phyloP scores from a whole-genome alignment of 2,329 filamentous ascomycete species.

The Colletotrichum liaoningense region DNA sequence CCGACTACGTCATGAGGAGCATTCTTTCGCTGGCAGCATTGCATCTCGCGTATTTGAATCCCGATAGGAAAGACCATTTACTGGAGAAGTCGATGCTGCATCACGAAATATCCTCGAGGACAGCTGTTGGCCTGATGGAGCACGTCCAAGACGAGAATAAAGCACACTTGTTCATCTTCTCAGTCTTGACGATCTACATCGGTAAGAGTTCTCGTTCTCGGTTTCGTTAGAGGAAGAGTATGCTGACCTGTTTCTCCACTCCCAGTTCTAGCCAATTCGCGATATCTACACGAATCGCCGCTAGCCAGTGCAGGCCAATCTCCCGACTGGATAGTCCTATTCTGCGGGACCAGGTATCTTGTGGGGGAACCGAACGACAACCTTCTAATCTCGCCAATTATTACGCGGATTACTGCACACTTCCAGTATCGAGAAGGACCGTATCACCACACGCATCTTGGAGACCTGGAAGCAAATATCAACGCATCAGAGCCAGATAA shows the following conservation, averaged over 20 bases:
- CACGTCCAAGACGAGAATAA: slow-evolving; percentile 30
- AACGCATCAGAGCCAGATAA: slow-evolving; percentile 22
- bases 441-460: slow-evolving; percentile 38
- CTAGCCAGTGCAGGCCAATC: slow-evolving; percentile 18
- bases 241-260: background rate
- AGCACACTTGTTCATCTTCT: slow-evolving; percentile 35
- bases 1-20: slow-evolving; percentile 59
- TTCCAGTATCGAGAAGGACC: slow-evolving; percentile 28
- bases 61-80: slow-evolving; percentile 35
- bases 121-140: slow-evolving; percentile 42
- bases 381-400: slow-evolving; percentile 30
- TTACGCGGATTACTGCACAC: slow-evolving; percentile 24
- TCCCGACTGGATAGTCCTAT: slow-evolving; percentile 39
- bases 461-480: slow-evolving; percentile 40
- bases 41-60: slow-evolving; percentile 53
- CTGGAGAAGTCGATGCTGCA: slow-evolving; percentile 38
- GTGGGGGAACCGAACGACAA: slow-evolving; percentile 23
- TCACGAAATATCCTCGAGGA: slow-evolving; percentile 44
- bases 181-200: slow-evolving; percentile 35
- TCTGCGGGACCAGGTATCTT: slow-evolving; percentile 30
- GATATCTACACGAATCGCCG: slow-evolving; percentile 24
- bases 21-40: slow-evolving; percentile 61
- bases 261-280: slow-evolving; percentile 31
- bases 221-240: background rate
- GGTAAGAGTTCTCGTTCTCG: background rate